phyloP scores from a whole-genome alignment of 148 eudicot genomes.

The Tetragonia tetragonoides region DNA sequence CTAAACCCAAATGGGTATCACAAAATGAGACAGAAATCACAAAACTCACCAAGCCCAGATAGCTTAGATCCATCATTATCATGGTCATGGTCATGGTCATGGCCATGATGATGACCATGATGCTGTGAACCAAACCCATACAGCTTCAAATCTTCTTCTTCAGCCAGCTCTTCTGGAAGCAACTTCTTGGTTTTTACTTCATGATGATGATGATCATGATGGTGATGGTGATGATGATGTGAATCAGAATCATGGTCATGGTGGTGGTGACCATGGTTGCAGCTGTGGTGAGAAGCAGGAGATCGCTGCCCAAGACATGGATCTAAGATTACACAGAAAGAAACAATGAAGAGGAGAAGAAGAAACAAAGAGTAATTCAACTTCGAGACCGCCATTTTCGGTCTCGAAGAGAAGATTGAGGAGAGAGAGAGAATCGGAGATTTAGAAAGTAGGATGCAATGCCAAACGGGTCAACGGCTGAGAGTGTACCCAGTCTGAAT shows the following conservation, averaged over 20 bases:
- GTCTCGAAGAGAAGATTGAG: background rate
- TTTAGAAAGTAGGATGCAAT: background rate
- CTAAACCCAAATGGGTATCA: background rate
- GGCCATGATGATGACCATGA: constrained; percentile 22
- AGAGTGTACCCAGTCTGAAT: too few species aligned
- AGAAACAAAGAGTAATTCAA: background rate
- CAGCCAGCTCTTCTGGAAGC: constrained; percentile 85
- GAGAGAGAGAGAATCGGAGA: background rate
- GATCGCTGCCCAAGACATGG: constrained; percentile 36
- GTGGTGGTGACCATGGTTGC: constrained; percentile 50
- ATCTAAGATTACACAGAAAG: constrained; percentile 7
- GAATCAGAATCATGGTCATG: constrained; percentile 16
- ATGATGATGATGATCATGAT: constrained; percentile 11
- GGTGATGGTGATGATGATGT: constrained; percentile 27
- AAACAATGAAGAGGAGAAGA: constrained; percentile 2
- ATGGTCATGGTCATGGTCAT: constrained; percentile 33
- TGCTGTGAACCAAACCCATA: constrained; percentile 39
- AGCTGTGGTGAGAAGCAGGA: constrained; percentile 41
- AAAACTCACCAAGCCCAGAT: constrained; percentile 53
- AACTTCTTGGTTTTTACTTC: constrained; percentile 23
- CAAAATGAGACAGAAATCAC: background rate
- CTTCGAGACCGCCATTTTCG: constrained; percentile 30
- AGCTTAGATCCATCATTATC: constrained; percentile 36
- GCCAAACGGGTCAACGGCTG: background rate
- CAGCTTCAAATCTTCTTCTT: constrained; percentile 78